Conservation (phyloP, 331 rosid genomes). For the Acacia concinna region DNA sequence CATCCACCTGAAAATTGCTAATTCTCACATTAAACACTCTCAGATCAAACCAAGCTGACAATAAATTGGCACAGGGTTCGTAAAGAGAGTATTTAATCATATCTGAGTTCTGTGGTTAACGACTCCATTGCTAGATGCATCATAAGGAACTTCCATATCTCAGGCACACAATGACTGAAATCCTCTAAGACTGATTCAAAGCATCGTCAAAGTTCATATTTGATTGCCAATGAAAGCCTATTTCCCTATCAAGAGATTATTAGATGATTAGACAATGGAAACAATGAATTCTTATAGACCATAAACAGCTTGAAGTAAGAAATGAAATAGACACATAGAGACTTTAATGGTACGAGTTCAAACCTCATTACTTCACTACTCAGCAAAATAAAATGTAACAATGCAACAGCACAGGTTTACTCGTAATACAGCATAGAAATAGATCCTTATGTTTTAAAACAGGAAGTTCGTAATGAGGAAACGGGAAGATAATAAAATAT, state of each 20-base stretch:
- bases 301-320: neutral
- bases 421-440: neutral
- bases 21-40: constrained; percentile 81
- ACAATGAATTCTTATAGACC: neutral
- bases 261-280: constrained; percentile 24
- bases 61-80: constrained; percentile 47
- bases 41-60: constrained; percentile 75
- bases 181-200: constrained; percentile 23
- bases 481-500: constrained; percentile 6
- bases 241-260: constrained; percentile 32
- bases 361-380: constrained; percentile 11
- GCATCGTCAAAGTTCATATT: constrained; percentile 36
- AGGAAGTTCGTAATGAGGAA: constrained; percentile 23
- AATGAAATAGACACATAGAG: neutral
- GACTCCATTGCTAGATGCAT: constrained; percentile 44
- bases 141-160: constrained; percentile 57
- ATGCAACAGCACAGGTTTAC: constrained; percentile 22
- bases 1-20: constrained; percentile 67
- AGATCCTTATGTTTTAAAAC: constrained; percentile 20
- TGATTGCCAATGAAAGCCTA: constrained; percentile 45
- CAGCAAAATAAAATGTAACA: neutral
- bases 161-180: constrained; percentile 41
- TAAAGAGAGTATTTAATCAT: constrained; percentile 61
- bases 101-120: constrained; percentile 52
- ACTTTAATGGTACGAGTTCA: constrained; percentile 31